Evolutionary conservation across 257 asterid species (phyloP).

Genomic region (Salvia miltiorrhiza): DNA sequence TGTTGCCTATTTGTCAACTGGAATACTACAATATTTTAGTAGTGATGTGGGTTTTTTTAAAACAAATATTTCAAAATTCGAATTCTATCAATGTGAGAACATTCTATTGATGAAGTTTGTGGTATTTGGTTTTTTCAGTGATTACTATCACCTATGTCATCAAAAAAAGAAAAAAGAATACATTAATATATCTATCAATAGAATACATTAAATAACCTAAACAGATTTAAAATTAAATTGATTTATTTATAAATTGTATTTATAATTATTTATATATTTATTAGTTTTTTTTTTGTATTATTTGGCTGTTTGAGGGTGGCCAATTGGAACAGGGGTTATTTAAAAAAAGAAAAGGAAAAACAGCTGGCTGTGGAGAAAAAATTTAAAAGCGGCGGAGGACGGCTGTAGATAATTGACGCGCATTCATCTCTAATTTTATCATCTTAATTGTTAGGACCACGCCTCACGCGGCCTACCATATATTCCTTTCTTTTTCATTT

Average conservation of each 20-base stretch:
- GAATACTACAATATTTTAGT: neutral
- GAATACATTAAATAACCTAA: too few relatives aligned
- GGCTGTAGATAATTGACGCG: slow-evolving; percentile 14
- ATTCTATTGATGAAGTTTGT: too few relatives aligned
- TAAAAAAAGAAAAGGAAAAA: neutral
- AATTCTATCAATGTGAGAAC: too few relatives aligned
- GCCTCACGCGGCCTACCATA: neutral
- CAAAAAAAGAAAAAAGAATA: too few relatives aligned
- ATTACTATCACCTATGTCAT: too few relatives aligned
- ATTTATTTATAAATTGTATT: too few relatives aligned
- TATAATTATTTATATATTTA: too few relatives aligned
- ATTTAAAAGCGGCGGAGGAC: slow-evolving; percentile 13
- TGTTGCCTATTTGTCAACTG: neutral
- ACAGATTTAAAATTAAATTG: too few relatives aligned
- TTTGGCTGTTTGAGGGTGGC: neutral
- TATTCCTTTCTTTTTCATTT: neutral
- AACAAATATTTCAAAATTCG: too few relatives aligned
- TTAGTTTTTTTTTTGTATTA: neutral
- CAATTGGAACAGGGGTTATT: neutral
- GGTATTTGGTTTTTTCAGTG: too few relatives aligned
- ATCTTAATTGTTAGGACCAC: neutral
- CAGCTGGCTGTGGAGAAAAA: slow-evolving; percentile 6
- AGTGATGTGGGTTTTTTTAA: too few relatives aligned
- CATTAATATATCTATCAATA: too few relatives aligned
- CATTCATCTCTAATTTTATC: neutral